These are phyloP conservation scores for Neurospora africana DNA, from an alignment of 495 filamentous ascomycete genomes.

Conservation along the genomic window DNA sequence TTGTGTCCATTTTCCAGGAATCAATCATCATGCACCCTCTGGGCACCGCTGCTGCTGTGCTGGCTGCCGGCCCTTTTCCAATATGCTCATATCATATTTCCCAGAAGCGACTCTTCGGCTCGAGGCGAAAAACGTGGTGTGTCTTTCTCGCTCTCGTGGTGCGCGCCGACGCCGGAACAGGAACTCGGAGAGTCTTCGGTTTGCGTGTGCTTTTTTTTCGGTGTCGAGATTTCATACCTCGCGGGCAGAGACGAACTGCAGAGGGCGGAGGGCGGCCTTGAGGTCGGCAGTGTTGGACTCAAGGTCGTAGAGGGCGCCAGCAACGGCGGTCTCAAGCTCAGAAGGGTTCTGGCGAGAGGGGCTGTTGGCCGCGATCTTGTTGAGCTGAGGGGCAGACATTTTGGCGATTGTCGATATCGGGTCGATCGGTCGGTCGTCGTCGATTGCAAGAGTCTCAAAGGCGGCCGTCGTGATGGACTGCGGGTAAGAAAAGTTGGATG, in stretches of 20 bases:
- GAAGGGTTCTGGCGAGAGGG: slow-evolving; percentile 86
- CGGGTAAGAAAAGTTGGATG: slow-evolving; percentile 8
- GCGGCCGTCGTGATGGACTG: slow-evolving; percentile 1
- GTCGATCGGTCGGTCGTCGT: slow-evolving; percentile 11
- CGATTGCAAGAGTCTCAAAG: slow-evolving; percentile 8
- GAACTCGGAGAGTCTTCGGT: slow-evolving; percentile 17
- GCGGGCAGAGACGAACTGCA: slow-evolving; percentile 94
- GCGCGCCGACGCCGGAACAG: slow-evolving; percentile 28
- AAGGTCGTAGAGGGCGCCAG: slow-evolving; percentile 90
- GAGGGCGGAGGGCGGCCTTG: slow-evolving; percentile 80
- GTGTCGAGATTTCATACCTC: slow-evolving; percentile 67
- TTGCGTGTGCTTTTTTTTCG: slow-evolving; percentile 2
- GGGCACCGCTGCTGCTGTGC: not conserved
- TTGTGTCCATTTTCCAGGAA: not conserved
- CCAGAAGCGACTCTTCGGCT: slow-evolving; percentile 19
- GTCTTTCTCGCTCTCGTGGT: not conserved
- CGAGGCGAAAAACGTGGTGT: slow-evolving; percentile 10
- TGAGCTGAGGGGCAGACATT: slow-evolving; percentile 55
- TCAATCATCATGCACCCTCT: not conserved
- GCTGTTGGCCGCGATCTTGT: slow-evolving; percentile 97
- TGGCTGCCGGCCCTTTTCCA: slow-evolving; percentile 10
- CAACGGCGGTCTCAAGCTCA: slow-evolving; percentile 90
- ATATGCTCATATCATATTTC: slow-evolving; percentile 22
- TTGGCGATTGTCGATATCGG: slow-evolving; percentile 29
- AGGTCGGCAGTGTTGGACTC: slow-evolving; percentile 97